Evolutionary conservation across 2,329 filamentous ascomycete genomes (phyloP).

Genomic region (Trichoderma sp.): DNA sequence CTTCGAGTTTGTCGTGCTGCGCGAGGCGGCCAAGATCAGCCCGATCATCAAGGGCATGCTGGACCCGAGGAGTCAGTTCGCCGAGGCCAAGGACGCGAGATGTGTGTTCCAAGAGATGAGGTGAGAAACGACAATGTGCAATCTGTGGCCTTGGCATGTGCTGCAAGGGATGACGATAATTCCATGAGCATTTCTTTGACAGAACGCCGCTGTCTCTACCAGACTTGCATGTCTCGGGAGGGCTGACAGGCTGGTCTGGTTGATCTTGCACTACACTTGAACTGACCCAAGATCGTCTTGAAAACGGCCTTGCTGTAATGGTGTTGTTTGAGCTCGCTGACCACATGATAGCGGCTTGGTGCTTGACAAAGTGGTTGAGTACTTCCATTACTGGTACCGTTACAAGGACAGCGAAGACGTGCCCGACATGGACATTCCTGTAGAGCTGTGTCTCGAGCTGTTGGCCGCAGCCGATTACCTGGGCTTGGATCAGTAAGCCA

Average conservation of each 20-base stretch:
- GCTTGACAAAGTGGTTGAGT: slow-evolving; percentile 80
- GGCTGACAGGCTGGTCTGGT: slow-evolving; percentile 45
- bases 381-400: slow-evolving; percentile 81
- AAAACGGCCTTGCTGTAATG: slow-evolving; percentile 2
- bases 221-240: slow-evolving; percentile 36
- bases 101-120: slow-evolving; percentile 74
- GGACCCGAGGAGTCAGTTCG: slow-evolving; percentile 69
- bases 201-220: slow-evolving; percentile 55
- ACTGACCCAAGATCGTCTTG: slow-evolving; percentile 49
- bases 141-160: background rate
- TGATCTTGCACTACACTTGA: slow-evolving; percentile 67
- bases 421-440: slow-evolving; percentile 78
- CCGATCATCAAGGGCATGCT: slow-evolving; percentile 76
- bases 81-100: slow-evolving; percentile 65
- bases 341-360: slow-evolving; percentile 63
- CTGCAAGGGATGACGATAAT: slow-evolving; percentile 42
- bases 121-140: slow-evolving; percentile 51
- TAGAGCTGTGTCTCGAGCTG: slow-evolving; percentile 77
- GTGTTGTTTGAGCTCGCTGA: slow-evolving; percentile 1
- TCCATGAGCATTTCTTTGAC: slow-evolving; percentile 39
- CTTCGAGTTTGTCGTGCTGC: slow-evolving; percentile 75
- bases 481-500: slow-evolving; percentile 62
- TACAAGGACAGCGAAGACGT: slow-evolving; percentile 72
- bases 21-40: slow-evolving; percentile 71
- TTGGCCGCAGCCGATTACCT: slow-evolving; percentile 78